Percentiles rank a stretch among this genome's conserved stretches.
These are phyloP conservation scores for Colletotrichum eleusines DNA, from an alignment of 2,329 filamentous ascomycete species.

Conservation along the genomic window DNA sequence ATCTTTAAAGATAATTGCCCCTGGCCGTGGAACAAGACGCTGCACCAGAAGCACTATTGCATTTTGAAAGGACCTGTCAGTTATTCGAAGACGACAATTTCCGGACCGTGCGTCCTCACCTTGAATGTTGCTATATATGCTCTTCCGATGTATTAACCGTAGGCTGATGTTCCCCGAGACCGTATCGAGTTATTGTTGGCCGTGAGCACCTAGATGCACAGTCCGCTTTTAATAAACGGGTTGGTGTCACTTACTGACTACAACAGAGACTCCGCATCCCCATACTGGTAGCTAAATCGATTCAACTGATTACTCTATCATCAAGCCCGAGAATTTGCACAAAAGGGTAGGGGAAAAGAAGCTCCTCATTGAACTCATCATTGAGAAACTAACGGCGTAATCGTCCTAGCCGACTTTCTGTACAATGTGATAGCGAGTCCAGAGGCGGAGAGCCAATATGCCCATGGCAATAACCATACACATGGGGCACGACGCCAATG, in stretches of 20 bases:
- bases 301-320: neutral
- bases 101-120: constrained; percentile 19
- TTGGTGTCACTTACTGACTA: constrained; percentile 17
- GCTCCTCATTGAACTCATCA: constrained; percentile 40
- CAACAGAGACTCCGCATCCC: constrained; percentile 22
- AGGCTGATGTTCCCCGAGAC: constrained; percentile 42
- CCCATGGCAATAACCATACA: constrained; percentile 41
- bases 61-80: neutral
- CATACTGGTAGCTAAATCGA: constrained; percentile 16
- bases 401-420: constrained; percentile 47
- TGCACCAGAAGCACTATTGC: constrained; percentile 48
- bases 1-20: constrained; percentile 49
- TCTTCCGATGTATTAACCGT: constrained; percentile 1
- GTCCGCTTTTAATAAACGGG: no score
- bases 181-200: constrained; percentile 36
- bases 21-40: constrained; percentile 49
- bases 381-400: constrained; percentile 43
- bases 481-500: constrained; percentile 42
- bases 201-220: neutral
- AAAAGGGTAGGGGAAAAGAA: neutral
- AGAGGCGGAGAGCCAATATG: constrained; percentile 44
- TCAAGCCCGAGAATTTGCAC: neutral
- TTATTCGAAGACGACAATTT: neutral
- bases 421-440: constrained; percentile 46
- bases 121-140: constrained; percentile 18